Evolutionary conservation across 1,139 yeast species (phyloP).

Genomic region (Hyphopichia buzzinii): DNA sequence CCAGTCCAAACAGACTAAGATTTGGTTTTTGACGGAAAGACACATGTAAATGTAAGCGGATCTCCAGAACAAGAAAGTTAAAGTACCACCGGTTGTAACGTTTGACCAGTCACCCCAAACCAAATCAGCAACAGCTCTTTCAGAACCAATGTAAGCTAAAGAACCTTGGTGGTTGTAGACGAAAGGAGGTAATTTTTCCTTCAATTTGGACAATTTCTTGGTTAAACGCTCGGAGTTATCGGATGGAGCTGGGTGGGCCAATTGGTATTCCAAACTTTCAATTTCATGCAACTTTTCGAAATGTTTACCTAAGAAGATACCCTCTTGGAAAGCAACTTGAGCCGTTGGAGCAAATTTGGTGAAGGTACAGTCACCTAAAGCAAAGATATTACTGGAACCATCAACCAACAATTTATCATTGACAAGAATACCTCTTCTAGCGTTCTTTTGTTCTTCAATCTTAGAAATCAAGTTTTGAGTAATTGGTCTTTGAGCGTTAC

Average conservation of each 20-base stretch:
- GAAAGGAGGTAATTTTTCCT: conserved; percentile 55
- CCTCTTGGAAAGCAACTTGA: conserved; percentile 96
- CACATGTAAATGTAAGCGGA: conserved; percentile 92
- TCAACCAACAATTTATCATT: conserved; percentile 80
- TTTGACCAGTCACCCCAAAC: conserved; percentile 86
- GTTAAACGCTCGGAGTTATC: conserved; percentile 39
- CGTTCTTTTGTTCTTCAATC: conserved; percentile 79
- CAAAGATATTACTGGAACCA: conserved; percentile 83
- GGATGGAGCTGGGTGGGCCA: conserved; percentile 27
- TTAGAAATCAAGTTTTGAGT: conserved; percentile 64
- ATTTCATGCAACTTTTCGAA: conserved; percentile 70
- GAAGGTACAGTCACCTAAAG: conserved; percentile 91
- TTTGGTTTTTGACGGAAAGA: conserved; percentile 82
- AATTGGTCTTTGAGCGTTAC: conserved; percentile 86
- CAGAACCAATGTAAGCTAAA: conserved; percentile 82
- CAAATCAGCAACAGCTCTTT: conserved; percentile 90
- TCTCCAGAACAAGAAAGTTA: conserved; percentile 92
- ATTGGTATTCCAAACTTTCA: conserved; percentile 52
- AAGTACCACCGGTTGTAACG: conserved; percentile 77
- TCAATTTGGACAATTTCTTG: conserved; percentile 39
- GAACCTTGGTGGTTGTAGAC: conserved; percentile 70
- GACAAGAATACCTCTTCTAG: conserved; percentile 85
- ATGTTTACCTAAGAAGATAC: conserved; percentile 71
- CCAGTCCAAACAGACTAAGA: conserved; percentile 86
- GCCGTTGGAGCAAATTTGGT: conserved; percentile 95